phyloP scores from a whole-genome alignment of 371 early-diverging fungal genomes.

The Capillidium rhysosporum region DNA sequence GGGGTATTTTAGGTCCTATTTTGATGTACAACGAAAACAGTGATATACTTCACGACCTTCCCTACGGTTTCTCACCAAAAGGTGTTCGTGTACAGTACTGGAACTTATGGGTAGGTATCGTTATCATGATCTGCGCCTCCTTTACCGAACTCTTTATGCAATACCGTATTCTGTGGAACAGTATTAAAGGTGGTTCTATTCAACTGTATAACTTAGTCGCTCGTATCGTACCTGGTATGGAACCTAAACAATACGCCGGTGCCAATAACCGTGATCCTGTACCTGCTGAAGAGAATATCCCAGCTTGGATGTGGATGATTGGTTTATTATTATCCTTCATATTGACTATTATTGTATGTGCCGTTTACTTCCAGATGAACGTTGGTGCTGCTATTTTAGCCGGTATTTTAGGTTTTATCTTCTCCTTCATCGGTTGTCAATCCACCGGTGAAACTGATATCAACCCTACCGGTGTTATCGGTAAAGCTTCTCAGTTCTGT shows the following conservation, averaged over 20 bases:
- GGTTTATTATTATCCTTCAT: conserved; percentile 33
- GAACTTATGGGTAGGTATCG: conserved; percentile 53
- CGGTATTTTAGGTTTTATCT: conserved; percentile 35
- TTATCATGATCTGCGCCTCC: conserved; percentile 39
- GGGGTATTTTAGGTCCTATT: conserved; percentile 1
- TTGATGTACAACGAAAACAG: background rate
- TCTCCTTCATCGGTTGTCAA: conserved; percentile 47
- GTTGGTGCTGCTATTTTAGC: conserved; percentile 31
- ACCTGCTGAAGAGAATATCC: conserved; percentile 26
- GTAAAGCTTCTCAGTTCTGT: conserved; percentile 37
- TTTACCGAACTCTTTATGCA: conserved; percentile 35
- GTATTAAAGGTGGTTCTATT: conserved; percentile 19
- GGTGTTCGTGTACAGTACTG: conserved; percentile 17
- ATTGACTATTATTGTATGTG: conserved; percentile 35
- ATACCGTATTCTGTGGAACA: conserved; percentile 29
- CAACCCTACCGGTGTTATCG: conserved; percentile 36
- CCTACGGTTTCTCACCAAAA: background rate
- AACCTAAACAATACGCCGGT: background rate
- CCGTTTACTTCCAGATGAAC: conserved; percentile 29
- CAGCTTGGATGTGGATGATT: conserved; percentile 30
- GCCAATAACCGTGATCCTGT: conserved; percentile 13
- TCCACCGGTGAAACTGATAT: conserved; percentile 44
- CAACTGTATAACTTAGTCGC: conserved; percentile 7
- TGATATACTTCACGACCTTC: background rate
- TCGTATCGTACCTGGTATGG: background rate